Evolutionary conservation across 805 yeast species (phyloP), one percentile per base, ranked within the genome.

Genomic region (Tetrapisispora taiwanensis): DNA sequence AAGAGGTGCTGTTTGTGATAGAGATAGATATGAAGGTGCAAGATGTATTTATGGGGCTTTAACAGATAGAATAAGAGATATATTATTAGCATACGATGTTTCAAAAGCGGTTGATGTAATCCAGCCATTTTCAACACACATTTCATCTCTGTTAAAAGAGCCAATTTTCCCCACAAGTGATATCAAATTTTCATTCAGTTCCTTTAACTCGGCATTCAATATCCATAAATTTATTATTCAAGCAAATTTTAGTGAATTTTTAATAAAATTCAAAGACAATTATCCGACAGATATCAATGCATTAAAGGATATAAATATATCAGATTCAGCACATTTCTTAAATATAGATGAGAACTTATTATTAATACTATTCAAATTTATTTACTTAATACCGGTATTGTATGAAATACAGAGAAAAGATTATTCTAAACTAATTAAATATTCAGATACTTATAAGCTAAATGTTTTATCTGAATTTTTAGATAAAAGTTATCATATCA

Each of bases 21-120:
- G 86, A 54, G 90, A 84, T 56, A 79, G 88, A n/a, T 78, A 78
- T 54, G 84, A 83, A 58, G 92, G 94, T 2, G 85, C 81, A 12
- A 69, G 84, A 36, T 83, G 90, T 51, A 70, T 84, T 2, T 83
- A 84, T 54, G 92, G 89, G 2, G 92, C 94, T 0, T 62, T 84
- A 45, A 84, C 73, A 15, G 87, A 82, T 55, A 59, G 67, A 4
- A 84, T 84, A 24, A 62, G 88, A 38, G 71, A 73, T 34, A 58
- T 81, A 18, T 61, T 84, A 42, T 55, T 79, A 17, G 68, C 75
- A 34, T 79, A 70, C 55, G 88, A 82, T 56, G 73, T 83, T 36
- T 74, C 84, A 6, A 84, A 80, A 53, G 76, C 79, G 0, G 80
- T 79, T 14, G 88, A 84, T 58, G 60, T 70, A 13, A 68, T 71